Evolutionary conservation across 768 basidiomycete genomes (phyloP), one percentile per base, ranked within the genome.

Genomic region (Hortiboletus campestris): DNA sequence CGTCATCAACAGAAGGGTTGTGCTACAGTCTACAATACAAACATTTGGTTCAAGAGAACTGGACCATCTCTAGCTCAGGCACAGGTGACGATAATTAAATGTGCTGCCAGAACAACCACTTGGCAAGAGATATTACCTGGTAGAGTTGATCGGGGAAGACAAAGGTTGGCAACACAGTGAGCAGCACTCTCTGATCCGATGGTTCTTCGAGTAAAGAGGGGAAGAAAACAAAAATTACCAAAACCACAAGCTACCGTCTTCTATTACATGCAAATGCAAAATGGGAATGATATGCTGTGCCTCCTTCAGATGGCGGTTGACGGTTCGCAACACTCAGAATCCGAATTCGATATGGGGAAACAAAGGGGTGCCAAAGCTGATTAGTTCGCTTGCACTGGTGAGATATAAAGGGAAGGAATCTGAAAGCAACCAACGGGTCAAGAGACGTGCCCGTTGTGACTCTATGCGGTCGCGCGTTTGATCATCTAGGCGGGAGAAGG

Each of bases 401-500:
- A 69, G 60, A 70, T 64, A 63, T 55, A 63, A 70, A 67, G 56
- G 55, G 61, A 71, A 63, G 66, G 70, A 71, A 66, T 57, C 69
- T 62, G 62, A 59, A 63, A 74, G 57, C 52, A 56, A 68, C 62
- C 60, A 58, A 60, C 64, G 52, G 55, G 53, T 58, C 49, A 60
- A 51, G 58, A 62, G 55, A 56, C 47, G 46, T 29, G 42, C 16
- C 19, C 50, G 17, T 53, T 32, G 46, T 31, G 17, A 45, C 63
- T 81, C 75, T 85, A 89, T 78, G 83, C 82, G 35, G 89, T 91
- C 40, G 90, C 90, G 25, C 77, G 77, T 75, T 88, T 92, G 63
- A 91, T 82, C 85, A 88, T 86, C 90, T 92, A 49, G 56, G 20
- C 38, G 34, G 19, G 34, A 40, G 14, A 49, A 57, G 40, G 36